Base-by-base conservation (phyloP, 2,329 filamentous ascomycete species). In the Fusarium sp. region DNA sequence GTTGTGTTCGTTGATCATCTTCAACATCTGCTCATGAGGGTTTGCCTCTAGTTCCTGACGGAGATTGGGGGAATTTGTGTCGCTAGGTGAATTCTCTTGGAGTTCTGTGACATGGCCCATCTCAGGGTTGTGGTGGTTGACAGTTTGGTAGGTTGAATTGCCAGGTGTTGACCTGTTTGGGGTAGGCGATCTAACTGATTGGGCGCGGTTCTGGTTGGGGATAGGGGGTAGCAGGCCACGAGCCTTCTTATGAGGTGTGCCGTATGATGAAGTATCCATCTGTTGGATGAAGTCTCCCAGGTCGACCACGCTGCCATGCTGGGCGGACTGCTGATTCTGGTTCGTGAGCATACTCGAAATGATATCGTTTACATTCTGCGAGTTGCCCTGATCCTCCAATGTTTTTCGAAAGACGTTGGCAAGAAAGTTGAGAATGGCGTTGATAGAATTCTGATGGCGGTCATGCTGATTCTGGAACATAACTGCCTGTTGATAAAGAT, bases 391-490 rank as follows among this genome's bases (percentile, higher is more conserved):
- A 40, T 95, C 94, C 80, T 98, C 95, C 56, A 99, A 85, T 72
- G 94, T 97, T 79, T 97, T 93, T 72, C 97, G 93, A 83, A 98
- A 99, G 46, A 99, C 96, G 18, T 97, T 98, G 50, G 96, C 96
- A 25, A 99, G 88, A 82, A 99, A 98, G 56, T 95, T 97, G 46
- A 99, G 88, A 71, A 99, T 98, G n/a, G 96, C 96, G 79, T 98
- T 98, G 83, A 99, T 98, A 1, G 96, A 98, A 80, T 96, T 97
- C 80, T 99, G 96, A 79, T 99, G 96, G n/a, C 96, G 92, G 76
- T 96, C 95, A 79, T 98, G 96, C 80, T 97, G 91, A 67, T 90
- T 93, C 82, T 98, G 95, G 80, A 98, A 98, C 65, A 93, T 91
- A 49, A 93, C 88, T 0, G 96, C 95, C 82, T 98, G 95, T 63